phyloP scores from a whole-genome alignment of 768 basidiomycete species.

The Lyophyllum shimeji region DNA sequence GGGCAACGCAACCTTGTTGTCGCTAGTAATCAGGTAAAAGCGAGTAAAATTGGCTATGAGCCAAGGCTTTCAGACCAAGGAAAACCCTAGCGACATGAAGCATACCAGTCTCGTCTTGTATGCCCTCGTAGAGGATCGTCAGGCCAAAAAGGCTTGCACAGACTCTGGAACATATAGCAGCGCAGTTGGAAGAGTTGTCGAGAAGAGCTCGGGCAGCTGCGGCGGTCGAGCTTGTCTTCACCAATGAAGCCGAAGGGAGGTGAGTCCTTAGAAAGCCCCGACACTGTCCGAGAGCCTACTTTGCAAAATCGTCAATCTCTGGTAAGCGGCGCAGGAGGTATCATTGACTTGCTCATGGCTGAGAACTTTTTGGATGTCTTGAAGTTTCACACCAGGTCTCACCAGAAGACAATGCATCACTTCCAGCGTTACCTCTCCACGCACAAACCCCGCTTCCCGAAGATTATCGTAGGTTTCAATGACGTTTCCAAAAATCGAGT shows the following conservation, averaged over 20 bases:
- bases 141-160: constrained; percentile 64
- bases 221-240: constrained; percentile 72
- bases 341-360: constrained; percentile 77
- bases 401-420: constrained; percentile 72
- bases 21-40: constrained; percentile 58
- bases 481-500: constrained; percentile 72
- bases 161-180: constrained; percentile 74
- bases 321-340: constrained; percentile 1
- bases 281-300: constrained; percentile 79
- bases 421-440: constrained; percentile 57
- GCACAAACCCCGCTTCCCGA: constrained; percentile 51
- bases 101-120: constrained; percentile 61
- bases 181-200: constrained; percentile 45
- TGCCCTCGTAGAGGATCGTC: constrained; percentile 56
- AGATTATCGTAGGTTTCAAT: constrained; percentile 72
- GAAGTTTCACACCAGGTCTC: constrained; percentile 53
- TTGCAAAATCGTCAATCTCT: not conserved
- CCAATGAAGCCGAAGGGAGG: constrained; percentile 50
- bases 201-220: constrained; percentile 58
- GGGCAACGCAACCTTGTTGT: constrained; percentile 21
- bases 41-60: constrained; percentile 63
- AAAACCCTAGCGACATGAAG: not conserved
- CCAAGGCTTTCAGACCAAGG: not conserved
- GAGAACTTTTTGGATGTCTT: constrained; percentile 56
- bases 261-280: constrained; percentile 52